phyloP scores from a whole-genome alignment of 2,329 filamentous ascomycete species.

The Eurotiales sp. region DNA sequence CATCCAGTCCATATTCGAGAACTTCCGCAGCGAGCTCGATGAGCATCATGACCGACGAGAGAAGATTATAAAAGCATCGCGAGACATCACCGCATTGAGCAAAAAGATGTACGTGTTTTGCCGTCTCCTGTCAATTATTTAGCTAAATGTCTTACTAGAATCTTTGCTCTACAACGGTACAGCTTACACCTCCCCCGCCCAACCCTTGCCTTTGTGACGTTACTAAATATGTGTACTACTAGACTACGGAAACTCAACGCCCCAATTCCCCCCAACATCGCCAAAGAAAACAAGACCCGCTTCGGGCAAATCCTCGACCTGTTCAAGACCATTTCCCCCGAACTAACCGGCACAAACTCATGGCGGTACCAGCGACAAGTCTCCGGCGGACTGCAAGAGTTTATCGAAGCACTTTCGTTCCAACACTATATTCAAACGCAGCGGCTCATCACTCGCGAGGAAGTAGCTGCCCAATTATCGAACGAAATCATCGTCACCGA shows the following conservation, averaged over 20 bases:
- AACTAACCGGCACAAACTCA: slow-evolving; percentile 74
- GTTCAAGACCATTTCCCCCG: slow-evolving; percentile 64
- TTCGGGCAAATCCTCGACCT: slow-evolving; percentile 67
- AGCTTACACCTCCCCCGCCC: neutral
- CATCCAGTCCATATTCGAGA: slow-evolving; percentile 69
- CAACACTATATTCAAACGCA: slow-evolving; percentile 80
- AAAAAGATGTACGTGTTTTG: slow-evolving; percentile 81
- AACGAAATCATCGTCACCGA: slow-evolving; percentile 63
- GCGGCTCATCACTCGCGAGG: slow-evolving; percentile 64
- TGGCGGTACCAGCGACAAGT: slow-evolving; percentile 78
- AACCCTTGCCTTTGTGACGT: too few species aligned
- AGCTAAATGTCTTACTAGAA: slow-evolving; percentile 54
- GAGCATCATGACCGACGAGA: slow-evolving; percentile 92
- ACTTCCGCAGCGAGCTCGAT: slow-evolving; percentile 82
- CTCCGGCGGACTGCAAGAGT: slow-evolving; percentile 81
- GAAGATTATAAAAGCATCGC: slow-evolving; percentile 78
- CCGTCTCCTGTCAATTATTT: too few species aligned
- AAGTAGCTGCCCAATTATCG: slow-evolving; percentile 48
- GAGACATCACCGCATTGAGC: slow-evolving; percentile 88
- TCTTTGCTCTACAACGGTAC: slow-evolving; percentile 80
- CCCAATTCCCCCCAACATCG: slow-evolving; percentile 62
- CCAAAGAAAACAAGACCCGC: slow-evolving; percentile 66
- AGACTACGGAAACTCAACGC: slow-evolving; percentile 39
- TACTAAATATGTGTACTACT: too few species aligned
- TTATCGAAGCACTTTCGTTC: slow-evolving; percentile 87